Conservation (phyloP, 345 rosid species). For the Anastatica hierochuntica region DNA sequence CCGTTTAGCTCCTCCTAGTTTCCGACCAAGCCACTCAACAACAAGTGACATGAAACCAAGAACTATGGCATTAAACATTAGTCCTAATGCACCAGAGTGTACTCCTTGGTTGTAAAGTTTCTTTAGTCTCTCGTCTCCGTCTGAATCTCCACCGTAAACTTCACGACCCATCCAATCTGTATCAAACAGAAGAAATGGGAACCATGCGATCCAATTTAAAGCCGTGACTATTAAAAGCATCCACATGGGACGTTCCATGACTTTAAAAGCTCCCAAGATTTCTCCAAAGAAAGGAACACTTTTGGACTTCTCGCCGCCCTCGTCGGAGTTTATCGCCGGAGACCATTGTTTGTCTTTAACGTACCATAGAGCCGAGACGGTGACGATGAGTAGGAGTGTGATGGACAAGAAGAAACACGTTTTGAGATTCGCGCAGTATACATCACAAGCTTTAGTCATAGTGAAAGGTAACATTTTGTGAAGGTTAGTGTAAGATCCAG, state of each 20-base stretch:
- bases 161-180: constrained; percentile 93
- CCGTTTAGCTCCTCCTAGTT: constrained; percentile 41
- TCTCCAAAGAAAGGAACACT: constrained; percentile 27
- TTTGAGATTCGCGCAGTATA: constrained; percentile 77
- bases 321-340: neutral
- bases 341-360: constrained; percentile 38
- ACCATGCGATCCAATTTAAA: constrained; percentile 83
- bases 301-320: neutral
- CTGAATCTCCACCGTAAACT: constrained; percentile 62
- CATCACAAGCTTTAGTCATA: constrained; percentile 52
- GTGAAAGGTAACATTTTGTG: constrained; percentile 58
- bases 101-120: constrained; percentile 48
- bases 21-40: constrained; percentile 32
- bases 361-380: constrained; percentile 31
- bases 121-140: constrained; percentile 18
- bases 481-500: constrained; percentile 51
- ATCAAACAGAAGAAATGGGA: constrained; percentile 65
- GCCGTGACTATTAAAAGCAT: constrained; percentile 53
- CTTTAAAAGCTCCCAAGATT: constrained; percentile 35
- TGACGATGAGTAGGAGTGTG: constrained; percentile 31
- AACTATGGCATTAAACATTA: constrained; percentile 61
- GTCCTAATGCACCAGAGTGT: constrained; percentile 59
- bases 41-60: constrained; percentile 47
- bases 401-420: constrained; percentile 61
- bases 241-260: constrained; percentile 55